These are phyloP conservation scores for Phialophora tarda DNA, from an alignment of 2,329 filamentous ascomycete species.

Conservation along the genomic window DNA sequence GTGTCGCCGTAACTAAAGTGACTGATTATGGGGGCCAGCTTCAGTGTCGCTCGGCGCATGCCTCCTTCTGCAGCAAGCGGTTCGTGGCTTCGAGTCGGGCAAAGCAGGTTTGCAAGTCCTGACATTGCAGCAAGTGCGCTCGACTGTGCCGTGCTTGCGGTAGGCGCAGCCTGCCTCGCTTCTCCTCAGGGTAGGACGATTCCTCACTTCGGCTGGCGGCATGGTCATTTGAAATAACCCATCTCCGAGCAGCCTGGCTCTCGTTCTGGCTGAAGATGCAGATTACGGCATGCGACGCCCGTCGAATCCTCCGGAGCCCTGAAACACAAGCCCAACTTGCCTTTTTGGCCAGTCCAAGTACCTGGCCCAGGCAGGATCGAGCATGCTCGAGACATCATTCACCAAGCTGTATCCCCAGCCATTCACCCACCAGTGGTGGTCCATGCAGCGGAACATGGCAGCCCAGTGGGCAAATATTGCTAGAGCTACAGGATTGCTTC, in stretches of 20 bases:
- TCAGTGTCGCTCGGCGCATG: not conserved
- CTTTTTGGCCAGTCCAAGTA: conserved; percentile 37
- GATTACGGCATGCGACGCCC: conserved; percentile 18
- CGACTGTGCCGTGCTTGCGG: not conserved
- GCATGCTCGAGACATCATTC: conserved; percentile 34
- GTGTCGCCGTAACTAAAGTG: not conserved
- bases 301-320: conserved; percentile 25
- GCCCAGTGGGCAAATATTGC: conserved; percentile 39
- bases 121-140: not conserved
- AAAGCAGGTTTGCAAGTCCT: not conserved
- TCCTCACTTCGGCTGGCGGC: conserved; percentile 4
- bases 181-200: not conserved
- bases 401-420: conserved; percentile 40
- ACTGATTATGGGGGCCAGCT: not conserved
- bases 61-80: conserved; percentile 1
- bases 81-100: not conserved
- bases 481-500: conserved; percentile 35
- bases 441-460: conserved; percentile 38
- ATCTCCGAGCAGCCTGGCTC: not conserved
- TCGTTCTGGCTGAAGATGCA: not conserved
- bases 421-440: conserved; percentile 40
- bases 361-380: conserved; percentile 35
- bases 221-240: conserved; percentile 15
- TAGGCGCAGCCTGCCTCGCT: not conserved
- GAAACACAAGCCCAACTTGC: conserved; percentile 36